A percentile compares a stretch with the other conserved stretches of the same genome.
Conservation (phyloP, 2,329 filamentous ascomycete genomes). For the Diplodia scrobiculata region DNA sequence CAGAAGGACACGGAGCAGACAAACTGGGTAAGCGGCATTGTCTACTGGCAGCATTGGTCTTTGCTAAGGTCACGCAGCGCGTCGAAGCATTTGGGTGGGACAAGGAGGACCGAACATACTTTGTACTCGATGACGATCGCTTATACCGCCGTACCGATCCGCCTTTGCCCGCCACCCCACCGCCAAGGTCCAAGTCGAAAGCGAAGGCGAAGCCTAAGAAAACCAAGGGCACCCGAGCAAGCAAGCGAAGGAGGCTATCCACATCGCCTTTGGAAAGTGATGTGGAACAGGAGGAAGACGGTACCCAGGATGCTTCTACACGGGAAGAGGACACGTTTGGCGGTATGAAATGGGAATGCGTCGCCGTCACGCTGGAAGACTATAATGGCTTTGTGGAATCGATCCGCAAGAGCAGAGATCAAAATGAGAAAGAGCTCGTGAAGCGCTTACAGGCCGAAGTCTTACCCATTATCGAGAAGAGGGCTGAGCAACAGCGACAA, state of each 20-base stretch:
- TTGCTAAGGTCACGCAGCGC: constrained; percentile 44
- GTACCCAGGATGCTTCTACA: constrained; percentile 38
- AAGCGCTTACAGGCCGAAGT: constrained; percentile 74
- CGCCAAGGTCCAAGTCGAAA: constrained; percentile 60
- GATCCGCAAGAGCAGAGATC: constrained; percentile 74
- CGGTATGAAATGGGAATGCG: constrained; percentile 83
- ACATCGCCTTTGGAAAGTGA: constrained; percentile 48
- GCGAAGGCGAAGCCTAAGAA: constrained; percentile 65
- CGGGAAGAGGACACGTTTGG: constrained; percentile 66
- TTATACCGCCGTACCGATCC: constrained; percentile 86
- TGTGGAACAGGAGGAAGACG: constrained; percentile 44
- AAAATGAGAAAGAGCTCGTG: constrained; percentile 79
- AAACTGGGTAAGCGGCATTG: constrained; percentile 68
- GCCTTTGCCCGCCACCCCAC: constrained; percentile 59
- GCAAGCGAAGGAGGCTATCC: constrained; percentile 69
- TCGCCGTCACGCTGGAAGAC: constrained; percentile 79
- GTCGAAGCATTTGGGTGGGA: constrained; percentile 90
- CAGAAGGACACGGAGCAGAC: constrained; percentile 78
- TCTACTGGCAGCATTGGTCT: neutral
- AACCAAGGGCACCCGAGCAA: constrained; percentile 61
- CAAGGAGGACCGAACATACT: constrained; percentile 80
- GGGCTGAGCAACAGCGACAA: constrained; percentile 67
- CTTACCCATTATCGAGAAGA: constrained; percentile 79
- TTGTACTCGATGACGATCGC: constrained; percentile 89
- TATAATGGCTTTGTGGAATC: constrained; percentile 70